phyloP scores from a whole-genome alignment of 1,284 basidiomycete species.

The Schizophyllum amplum region DNA sequence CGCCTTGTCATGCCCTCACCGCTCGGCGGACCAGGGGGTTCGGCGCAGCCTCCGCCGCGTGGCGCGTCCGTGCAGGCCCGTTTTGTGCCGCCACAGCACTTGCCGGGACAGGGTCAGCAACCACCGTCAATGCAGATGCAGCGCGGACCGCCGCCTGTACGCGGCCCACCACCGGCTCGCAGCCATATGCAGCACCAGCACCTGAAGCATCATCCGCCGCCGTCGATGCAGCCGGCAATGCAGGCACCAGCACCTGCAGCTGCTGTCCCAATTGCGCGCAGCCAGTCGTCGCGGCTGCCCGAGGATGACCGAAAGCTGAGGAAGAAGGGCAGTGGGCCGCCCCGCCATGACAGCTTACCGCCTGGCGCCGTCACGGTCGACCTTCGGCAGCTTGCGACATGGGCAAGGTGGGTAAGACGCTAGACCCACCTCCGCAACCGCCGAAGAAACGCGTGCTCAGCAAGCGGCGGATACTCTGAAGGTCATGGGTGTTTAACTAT shows the following conservation, averaged over 20 bases:
- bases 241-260: background rate
- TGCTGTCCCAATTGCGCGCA: background rate
- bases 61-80: background rate
- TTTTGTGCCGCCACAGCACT: background rate
- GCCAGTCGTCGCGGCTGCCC: background rate
- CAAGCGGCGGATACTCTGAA: background rate
- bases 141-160: too few species aligned
- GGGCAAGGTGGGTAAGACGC: background rate
- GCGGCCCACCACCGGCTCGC: too few species aligned
- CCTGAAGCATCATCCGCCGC: background rate
- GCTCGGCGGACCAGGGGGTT: background rate
- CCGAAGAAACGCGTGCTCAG: background rate
- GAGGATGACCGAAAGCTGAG: background rate
- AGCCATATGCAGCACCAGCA: background rate
- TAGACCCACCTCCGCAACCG: background rate
- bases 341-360: background rate
- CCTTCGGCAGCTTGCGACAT: too few species aligned
- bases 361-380: background rate
- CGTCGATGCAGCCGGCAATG: background rate
- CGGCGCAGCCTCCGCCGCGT: background rate
- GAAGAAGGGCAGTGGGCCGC: background rate
- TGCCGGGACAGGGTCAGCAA: too few species aligned
- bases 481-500: background rate
- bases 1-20: conserved; percentile 17
- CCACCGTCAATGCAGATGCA: too few species aligned